Evolutionary conservation across 108 stramenopile species (phyloP).

Genomic region (Skeletonema tropicum): DNA sequence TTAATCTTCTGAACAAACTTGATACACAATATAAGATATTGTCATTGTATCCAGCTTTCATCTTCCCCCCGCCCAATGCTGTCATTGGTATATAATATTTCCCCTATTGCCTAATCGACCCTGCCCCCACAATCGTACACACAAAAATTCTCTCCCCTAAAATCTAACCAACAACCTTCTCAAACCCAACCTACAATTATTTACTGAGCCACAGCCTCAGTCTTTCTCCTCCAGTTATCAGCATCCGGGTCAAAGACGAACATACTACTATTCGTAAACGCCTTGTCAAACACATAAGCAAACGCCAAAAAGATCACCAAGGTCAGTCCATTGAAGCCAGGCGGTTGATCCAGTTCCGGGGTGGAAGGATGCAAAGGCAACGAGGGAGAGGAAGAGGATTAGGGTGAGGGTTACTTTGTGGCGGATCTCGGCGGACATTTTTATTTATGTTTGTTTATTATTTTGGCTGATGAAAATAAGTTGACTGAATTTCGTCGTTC

Average conservation of each 20-base stretch:
- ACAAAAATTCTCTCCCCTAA: neutral
- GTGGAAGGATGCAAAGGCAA: slow-evolving; percentile 85
- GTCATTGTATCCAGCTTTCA: neutral
- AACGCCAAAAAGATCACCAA: slow-evolving; percentile 68
- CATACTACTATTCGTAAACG: slow-evolving; percentile 73
- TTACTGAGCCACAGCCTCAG: slow-evolving; percentile 55
- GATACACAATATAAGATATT: neutral
- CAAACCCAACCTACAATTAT: too few species aligned
- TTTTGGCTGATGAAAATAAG: neutral
- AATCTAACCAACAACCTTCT: too few species aligned
- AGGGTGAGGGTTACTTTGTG: slow-evolving; percentile 51
- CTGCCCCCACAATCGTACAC: neutral
- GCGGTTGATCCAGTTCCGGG: slow-evolving; percentile 76
- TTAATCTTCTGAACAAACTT: neutral
- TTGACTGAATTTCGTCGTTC: neutral
- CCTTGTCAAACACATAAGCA: slow-evolving; percentile 70
- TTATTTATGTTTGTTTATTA: slow-evolving; percentile 2
- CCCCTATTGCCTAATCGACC: neutral
- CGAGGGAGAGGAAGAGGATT: slow-evolving; percentile 67
- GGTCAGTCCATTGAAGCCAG: slow-evolving; percentile 82
- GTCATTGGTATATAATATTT: neutral
- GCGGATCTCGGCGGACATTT: slow-evolving; percentile 45
- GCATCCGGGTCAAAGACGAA: slow-evolving; percentile 94
- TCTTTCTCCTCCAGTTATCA: slow-evolving; percentile 92
- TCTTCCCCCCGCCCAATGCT: neutral